Base-by-base conservation (phyloP, 768 basidiomycete genomes). In the Gyrodon lividus region DNA sequence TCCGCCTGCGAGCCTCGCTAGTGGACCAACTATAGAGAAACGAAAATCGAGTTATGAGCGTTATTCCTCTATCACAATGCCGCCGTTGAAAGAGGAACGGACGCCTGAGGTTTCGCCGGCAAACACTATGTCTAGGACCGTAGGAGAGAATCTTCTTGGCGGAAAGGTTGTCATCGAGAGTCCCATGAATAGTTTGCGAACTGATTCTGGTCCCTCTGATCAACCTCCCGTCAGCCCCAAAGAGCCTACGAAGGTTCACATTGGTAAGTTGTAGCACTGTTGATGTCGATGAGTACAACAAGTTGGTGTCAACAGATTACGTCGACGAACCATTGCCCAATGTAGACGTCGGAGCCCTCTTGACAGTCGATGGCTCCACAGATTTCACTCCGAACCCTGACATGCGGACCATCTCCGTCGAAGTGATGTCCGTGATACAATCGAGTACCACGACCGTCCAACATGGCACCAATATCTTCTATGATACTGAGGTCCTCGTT, bases 401-500 rank as follows among this genome's bases (percentile, higher is more conserved):
- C 42, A 46, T 70, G 22, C 72, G 72, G 49, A 84, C 80, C 0
- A 77, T 93, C 31, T 89, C 88, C n/a, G 80, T 90, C 3, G 90
- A 92, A 33, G 77, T 87, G 2, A 72, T 92, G 64, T 66, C 73
- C 10, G 74, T 93, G 51, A 65, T 73, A 1, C 85, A 82, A 10
- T 74, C 68, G 46, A 74, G 74, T 5, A 75, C 80, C 1, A 72
- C 70, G 2, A 58, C 76, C 2, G 57, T 90, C 10, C 70, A 74
- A 10, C 70, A 64, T 5, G 72, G 82, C 48, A 61, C 62, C 7
- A 71, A 77, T 52, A 65, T 87, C 16, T 89, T 92, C 64, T 86
- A 92, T 60, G 89, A 92, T 46, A 70, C 76, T 2, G 91, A 93
- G 62, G 70, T 83, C 7, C 70, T 91, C 17, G 81, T 78, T 1